Evolutionary conservation across 2,329 filamentous ascomycete genomes (phyloP).

Genomic region (Trichoderma arundinaceum): DNA sequence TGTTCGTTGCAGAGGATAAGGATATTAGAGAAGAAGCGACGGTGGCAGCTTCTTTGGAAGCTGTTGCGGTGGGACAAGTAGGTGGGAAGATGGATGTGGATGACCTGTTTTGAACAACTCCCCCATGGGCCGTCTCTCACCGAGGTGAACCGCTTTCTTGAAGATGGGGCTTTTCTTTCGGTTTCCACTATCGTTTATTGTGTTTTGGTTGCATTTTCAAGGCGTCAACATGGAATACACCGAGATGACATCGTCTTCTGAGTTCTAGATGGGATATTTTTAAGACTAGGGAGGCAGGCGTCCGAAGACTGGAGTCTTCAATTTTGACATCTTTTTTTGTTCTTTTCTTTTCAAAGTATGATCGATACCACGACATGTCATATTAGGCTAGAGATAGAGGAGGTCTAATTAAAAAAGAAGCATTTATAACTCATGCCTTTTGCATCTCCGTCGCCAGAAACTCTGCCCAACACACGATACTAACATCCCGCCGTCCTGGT

Average conservation of each 20-base stretch:
- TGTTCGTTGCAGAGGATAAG: slow-evolving; percentile 84
- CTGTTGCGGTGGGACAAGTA: slow-evolving; percentile 42
- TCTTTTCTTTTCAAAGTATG: neutral
- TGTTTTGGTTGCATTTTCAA: neutral
- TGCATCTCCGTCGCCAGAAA: slow-evolving; percentile 6
- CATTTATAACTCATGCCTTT: slow-evolving; percentile 14
- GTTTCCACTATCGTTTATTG: slow-evolving; percentile 1
- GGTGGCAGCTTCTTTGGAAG: slow-evolving; percentile 46
- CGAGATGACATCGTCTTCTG: neutral
- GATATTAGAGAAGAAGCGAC: slow-evolving; percentile 45
- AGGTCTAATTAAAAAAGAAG: slow-evolving; percentile 2
- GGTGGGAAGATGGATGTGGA: slow-evolving; percentile 56
- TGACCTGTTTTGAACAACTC: slow-evolving; percentile 48
- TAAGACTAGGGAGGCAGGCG: neutral
- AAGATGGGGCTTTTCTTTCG: neutral
- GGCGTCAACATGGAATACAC: neutral
- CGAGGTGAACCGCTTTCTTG: too few relatives aligned
- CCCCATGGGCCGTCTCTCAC: neutral
- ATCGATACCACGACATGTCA: slow-evolving; percentile 28
- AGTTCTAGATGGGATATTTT: neutral
- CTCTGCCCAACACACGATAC: neutral
- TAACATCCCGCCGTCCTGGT: neutral
- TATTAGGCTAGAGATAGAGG: slow-evolving; percentile 26
- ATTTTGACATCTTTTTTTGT: neutral
- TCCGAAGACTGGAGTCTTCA: neutral